These are phyloP conservation scores for Schizophyllum amplum DNA, from an alignment of 1,284 basidiomycete genomes.

Conservation along the genomic window DNA sequence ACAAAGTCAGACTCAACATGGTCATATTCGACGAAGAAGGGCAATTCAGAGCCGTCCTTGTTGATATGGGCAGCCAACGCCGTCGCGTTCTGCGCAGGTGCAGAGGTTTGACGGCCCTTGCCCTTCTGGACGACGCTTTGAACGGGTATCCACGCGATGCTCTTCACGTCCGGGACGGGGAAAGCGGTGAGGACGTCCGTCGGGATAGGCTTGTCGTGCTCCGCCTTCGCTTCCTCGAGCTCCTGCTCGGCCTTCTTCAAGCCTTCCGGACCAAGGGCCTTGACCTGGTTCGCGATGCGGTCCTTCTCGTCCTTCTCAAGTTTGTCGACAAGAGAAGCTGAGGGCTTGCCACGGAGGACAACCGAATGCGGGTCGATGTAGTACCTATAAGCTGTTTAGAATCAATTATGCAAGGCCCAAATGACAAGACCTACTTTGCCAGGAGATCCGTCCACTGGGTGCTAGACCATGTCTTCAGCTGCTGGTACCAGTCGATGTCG, in stretches of 20 bases:
- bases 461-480: slow-evolving; percentile 65
- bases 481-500: slow-evolving; percentile 69
- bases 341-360: slow-evolving; percentile 83
- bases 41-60: slow-evolving; percentile 58
- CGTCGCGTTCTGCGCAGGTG: slow-evolving; percentile 20
- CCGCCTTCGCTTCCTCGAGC: slow-evolving; percentile 79
- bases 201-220: slow-evolving; percentile 84
- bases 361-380: slow-evolving; percentile 67
- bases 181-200: slow-evolving; percentile 75
- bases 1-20: slow-evolving; percentile 94
- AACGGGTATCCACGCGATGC: slow-evolving; percentile 93
- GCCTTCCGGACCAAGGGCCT: slow-evolving; percentile 73
- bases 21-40: slow-evolving; percentile 92
- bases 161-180: slow-evolving; percentile 81
- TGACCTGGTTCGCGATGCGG: slow-evolving; percentile 66
- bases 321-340: slow-evolving; percentile 74
- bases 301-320: slow-evolving; percentile 80
- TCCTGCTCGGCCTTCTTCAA: slow-evolving; percentile 64
- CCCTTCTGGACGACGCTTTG: slow-evolving; percentile 68
- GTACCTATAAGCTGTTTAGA: slow-evolving; percentile 45
- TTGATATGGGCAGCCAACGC: slow-evolving; percentile 62
- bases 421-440: slow-evolving; percentile 46
- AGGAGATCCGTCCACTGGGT: slow-evolving; percentile 80
- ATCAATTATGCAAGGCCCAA: background rate
- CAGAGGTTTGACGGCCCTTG: slow-evolving; percentile 27